Evolutionary conservation across 257 asterid species (phyloP).

Genomic region (Gardenia jasminoides): DNA sequence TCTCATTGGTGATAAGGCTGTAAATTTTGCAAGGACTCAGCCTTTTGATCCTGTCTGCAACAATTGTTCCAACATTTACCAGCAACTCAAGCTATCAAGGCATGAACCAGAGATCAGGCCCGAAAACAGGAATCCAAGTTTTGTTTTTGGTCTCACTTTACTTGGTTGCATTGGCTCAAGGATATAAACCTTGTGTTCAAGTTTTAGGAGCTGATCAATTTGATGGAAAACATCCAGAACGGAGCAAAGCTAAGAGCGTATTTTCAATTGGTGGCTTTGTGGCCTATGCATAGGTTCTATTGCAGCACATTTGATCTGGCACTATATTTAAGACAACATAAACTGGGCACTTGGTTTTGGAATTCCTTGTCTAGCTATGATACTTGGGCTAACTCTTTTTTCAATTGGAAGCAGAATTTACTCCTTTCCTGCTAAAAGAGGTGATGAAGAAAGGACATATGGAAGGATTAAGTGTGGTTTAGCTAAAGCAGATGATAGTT

Average conservation of each 20-base stretch:
- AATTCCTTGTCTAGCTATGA: conserved; percentile 36
- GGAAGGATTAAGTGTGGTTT: neutral
- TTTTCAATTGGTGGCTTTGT: conserved; percentile 52
- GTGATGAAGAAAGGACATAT: conserved; percentile 17
- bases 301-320: conserved; percentile 20
- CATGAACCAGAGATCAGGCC: conserved; percentile 7
- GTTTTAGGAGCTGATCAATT: conserved; percentile 53
- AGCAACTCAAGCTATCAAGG: neutral
- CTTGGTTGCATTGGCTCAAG: conserved; percentile 34
- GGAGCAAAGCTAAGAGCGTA: conserved; percentile 38
- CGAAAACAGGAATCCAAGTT: conserved; percentile 6
- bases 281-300: conserved; percentile 21
- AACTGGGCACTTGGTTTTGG: conserved; percentile 41
- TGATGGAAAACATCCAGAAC: conserved; percentile 32
- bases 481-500: neutral
- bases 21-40: conserved; percentile 27
- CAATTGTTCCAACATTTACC: conserved; percentile 4
- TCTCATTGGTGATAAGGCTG: neutral
- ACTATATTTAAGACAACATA: conserved; percentile 36
- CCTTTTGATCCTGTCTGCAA: conserved; percentile 31
- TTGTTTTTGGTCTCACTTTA: conserved; percentile 35
- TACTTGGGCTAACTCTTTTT: conserved; percentile 24
- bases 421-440: conserved; percentile 13
- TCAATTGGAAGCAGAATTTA: conserved; percentile 33
- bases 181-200: conserved; percentile 41